Percentiles rank a stretch among this genome's conserved stretches.
phyloP scores from a whole-genome alignment of 2,329 filamentous ascomycete species.

The Xylaria sp. region DNA sequence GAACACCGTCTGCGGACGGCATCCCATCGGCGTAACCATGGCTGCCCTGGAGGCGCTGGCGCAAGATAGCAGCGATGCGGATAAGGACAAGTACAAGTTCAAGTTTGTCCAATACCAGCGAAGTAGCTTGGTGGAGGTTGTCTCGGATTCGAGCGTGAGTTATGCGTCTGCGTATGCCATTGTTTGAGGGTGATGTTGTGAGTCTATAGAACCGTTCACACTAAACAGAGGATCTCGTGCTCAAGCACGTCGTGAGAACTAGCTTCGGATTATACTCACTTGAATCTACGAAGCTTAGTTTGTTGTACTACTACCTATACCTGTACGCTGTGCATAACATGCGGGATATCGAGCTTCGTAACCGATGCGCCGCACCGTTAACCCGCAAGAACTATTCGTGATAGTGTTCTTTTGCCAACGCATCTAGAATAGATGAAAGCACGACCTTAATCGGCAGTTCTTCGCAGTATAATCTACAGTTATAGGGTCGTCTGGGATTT shows the following conservation, averaged over 20 bases:
- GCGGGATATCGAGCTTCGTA: not conserved
- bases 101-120: conserved; percentile 87
- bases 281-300: conserved; percentile 5
- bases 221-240: conserved; percentile 2
- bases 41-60: conserved; percentile 78
- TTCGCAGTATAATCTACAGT: not conserved
- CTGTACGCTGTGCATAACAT: not conserved
- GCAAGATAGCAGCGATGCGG: conserved; percentile 49
- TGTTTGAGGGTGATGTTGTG: conserved; percentile 55
- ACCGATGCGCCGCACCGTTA: not conserved
- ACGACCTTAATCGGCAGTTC: not conserved
- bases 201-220: not conserved
- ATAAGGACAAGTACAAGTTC: conserved; percentile 65
- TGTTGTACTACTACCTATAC: not conserved
- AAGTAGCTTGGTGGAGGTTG: conserved; percentile 76
- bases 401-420: not conserved
- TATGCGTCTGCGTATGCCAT: conserved; percentile 94
- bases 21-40: conserved; percentile 94
- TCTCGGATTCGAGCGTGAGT: conserved; percentile 86
- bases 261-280: not conserved
- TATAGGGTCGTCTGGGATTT: not conserved
- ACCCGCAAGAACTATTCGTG: not conserved
- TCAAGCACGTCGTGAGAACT: conserved; percentile 6
- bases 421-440: not conserved
- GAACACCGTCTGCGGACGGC: conserved; percentile 94